Base-by-base conservation (phyloP, 2,329 filamentous ascomycete genomes). In the Fusarium foetens region DNA sequence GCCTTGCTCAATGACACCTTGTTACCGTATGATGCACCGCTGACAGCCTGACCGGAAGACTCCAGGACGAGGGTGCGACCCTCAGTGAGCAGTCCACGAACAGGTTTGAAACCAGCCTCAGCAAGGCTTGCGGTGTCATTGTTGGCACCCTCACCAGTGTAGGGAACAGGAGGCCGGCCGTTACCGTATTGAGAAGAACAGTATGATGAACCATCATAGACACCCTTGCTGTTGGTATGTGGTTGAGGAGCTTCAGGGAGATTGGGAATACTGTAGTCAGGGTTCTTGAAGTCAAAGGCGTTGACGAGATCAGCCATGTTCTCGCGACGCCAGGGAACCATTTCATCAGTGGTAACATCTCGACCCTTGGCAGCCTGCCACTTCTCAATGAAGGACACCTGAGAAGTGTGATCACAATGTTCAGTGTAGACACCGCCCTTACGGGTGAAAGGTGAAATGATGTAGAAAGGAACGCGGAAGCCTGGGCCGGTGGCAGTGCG, bases 281-380 rank as follows among this genome's bases (percentile, higher is more conserved):
- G 62, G 6, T 63, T 64, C 21, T 62, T 38, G 7, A 66, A 66
- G 23, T 66, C 64, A 4, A 66, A 66, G 6, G 64, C 64, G 21
- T 66, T 66, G 25, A 39, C 35, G 0, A 66, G 53, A 35, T 66
- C 64, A 14, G 64, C 64, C 64, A 66, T 66, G 35, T 61, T 66
- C 8, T 66, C 35, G 0, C 62, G 64, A 5, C 64, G 64, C 64
- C 64, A 66, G 1, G 52, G 62, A 4, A 66, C 45, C 16, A 66
- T 25, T 25, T 66, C 27, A 0, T 61, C 53, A 0, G 64, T 41
- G 17, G 33, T 46, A 19, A 66, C 64, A 8, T 66, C 25, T 0
- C 64, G 53, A 11, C 64, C 64, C 29, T 66, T 66, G 2, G 64
- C 64, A 36, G 62, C 62, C 1, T 66, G 64, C 64, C 64, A 66